Evolutionary conservation across 2,329 filamentous ascomycete genomes (phyloP).

Genomic region (Pseudogymnoascus sp.): DNA sequence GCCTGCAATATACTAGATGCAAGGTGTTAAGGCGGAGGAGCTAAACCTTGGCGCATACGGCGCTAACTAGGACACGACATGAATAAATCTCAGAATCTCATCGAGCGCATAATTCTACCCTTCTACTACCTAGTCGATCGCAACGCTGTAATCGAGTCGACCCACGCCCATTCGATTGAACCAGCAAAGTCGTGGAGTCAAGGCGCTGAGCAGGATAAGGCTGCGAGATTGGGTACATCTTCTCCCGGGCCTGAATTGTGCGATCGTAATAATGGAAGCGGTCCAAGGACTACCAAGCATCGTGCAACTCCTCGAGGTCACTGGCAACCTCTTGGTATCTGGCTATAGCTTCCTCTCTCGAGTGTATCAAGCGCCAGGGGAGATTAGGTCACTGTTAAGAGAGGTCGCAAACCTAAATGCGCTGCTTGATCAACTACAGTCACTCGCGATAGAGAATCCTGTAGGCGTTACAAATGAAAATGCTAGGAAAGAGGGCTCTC

Average conservation of each 20-base stretch:
- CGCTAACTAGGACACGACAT: too few relatives aligned
- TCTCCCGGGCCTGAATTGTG: neutral
- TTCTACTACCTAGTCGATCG: too few relatives aligned
- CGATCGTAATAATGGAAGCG: constrained; percentile 13
- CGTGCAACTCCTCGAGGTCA: constrained; percentile 13
- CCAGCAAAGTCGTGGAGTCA: neutral
- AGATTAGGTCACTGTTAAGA: constrained; percentile 12
- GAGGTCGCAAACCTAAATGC: constrained; percentile 13
- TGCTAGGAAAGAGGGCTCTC: neutral
- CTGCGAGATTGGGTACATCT: neutral
- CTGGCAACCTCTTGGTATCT: constrained; percentile 9
- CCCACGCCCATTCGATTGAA: neutral
- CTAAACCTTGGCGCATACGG: too few relatives aligned
- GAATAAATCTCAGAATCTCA: too few relatives aligned
- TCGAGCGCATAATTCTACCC: too few relatives aligned
- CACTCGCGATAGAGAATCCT: neutral
- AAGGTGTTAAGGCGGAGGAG: too few relatives aligned
- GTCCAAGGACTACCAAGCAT: constrained; percentile 11
- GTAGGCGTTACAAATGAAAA: neutral
- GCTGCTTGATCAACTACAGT: constrained; percentile 12
- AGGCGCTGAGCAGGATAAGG: neutral
- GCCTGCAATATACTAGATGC: too few relatives aligned
- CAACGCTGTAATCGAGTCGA: neutral
- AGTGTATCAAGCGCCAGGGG: constrained; percentile 14
- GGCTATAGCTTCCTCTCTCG: constrained; percentile 14